Base-by-base conservation (phyloP, 2,329 filamentous ascomycete species). In the Calycina herbarum region DNA sequence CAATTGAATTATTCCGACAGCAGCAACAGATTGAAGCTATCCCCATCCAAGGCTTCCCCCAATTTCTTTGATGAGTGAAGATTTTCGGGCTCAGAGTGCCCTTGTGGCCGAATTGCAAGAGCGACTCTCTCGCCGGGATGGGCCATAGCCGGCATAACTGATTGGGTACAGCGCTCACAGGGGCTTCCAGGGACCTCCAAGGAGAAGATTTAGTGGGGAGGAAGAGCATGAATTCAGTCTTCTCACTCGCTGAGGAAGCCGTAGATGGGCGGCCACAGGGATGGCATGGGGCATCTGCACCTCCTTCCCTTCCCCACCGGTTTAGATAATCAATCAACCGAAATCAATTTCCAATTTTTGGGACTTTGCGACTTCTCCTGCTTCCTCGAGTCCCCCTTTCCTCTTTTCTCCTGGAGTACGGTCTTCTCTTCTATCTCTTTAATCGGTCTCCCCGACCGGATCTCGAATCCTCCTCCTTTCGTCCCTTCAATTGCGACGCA, bases 361-460 rank as follows among this genome's bases (percentile, higher is more conserved):
- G 20, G 48, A 54, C 48, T 54, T 54, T 54, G 48, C 48, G 48
- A 54, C 48, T 29, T 29, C 27, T 29, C 27, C 45, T 17, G 10
- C 45, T 6, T n/a, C n/a, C n/a, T 48, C 45, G 27, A 29, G 27
- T 24, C 45, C 20, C 48, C 24, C 13, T 54, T 54, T 27, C 48
- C 48, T 27, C 20, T 13, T 27, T 5, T 54, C 20, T 24, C 17
- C 45, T 11, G 8, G 24, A 7, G 20, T 24, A 3, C 20, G 3
- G 8, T 8, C 11, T 54, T 54, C 13, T 24, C 48, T 27, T 27
- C 20, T 54, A 27, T 54, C 48, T 54, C 20, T 54, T 54, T 54
- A 27, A 54, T 54, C 15, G 48, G 48, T 54, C 48, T 51, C 48
- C 8, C 48, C 48, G 48, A 51, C 48, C 42, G 42, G 42, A 45